These are phyloP conservation scores for Wallacemonas rigidus DNA, from an alignment of 208 protist genomes.

Conservation along the genomic window DNA sequence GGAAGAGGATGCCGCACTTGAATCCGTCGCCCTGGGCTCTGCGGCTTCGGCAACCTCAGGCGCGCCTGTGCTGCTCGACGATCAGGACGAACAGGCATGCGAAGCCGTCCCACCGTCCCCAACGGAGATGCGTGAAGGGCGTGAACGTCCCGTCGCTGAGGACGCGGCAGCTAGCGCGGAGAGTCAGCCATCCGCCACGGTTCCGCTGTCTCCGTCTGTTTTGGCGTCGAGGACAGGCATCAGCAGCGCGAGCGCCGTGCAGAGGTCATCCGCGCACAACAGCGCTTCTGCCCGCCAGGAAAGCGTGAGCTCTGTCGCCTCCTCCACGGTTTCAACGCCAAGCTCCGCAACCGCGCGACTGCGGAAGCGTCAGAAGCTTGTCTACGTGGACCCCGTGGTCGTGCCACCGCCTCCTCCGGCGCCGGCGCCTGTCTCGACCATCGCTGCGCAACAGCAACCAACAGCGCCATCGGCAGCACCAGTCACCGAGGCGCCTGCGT, in stretches of 20 bases:
- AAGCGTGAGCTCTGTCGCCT: constrained; percentile 13
- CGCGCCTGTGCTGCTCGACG: too few species aligned
- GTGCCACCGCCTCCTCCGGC: too few species aligned
- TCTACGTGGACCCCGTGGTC: neutral
- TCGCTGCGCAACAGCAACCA: neutral
- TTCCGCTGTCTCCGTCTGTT: neutral
- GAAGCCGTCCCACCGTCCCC: neutral
- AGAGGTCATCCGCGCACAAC: neutral
- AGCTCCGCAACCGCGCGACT: constrained; percentile 9
- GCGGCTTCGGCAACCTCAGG: too few species aligned
- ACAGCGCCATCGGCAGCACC: neutral
- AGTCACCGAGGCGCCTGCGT: neutral
- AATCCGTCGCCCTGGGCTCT: neutral
- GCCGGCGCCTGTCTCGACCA: too few species aligned
- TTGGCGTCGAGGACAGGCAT: neutral
- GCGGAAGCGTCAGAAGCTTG: constrained; percentile 11
- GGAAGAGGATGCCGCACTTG: neutral
- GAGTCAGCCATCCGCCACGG: neutral
- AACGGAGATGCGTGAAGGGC: too few species aligned
- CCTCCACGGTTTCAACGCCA: neutral
- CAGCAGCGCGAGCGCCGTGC: neutral
- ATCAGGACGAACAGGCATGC: neutral
- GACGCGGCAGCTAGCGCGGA: neutral
- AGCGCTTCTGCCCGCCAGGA: neutral
- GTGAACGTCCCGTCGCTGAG: neutral